phyloP scores from a whole-genome alignment of 2,329 filamentous ascomycete species.

The Aspergillus sp. region DNA sequence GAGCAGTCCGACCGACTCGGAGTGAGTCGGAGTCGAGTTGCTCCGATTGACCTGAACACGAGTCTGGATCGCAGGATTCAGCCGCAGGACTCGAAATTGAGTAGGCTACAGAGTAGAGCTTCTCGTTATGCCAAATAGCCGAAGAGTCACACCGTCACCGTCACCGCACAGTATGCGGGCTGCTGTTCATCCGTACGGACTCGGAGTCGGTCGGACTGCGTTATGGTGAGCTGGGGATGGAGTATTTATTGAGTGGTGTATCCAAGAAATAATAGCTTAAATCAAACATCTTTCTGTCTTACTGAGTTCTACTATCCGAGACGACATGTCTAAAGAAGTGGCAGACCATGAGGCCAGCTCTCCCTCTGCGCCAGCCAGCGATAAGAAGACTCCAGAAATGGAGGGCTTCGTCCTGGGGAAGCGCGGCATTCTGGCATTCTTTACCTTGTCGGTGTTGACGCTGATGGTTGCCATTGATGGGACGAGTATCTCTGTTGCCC shows the following conservation, averaged over 20 bases:
- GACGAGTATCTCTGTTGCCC: conserved; percentile 13
- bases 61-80: too few species aligned
- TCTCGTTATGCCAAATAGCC: background rate
- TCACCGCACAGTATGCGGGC: background rate
- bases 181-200: background rate
- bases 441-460: conserved; percentile 6
- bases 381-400: background rate
- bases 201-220: background rate
- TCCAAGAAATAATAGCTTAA: background rate
- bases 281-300: background rate
- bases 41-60: too few species aligned
- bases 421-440: conserved; percentile 8
- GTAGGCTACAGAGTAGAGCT: background rate
- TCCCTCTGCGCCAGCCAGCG: background rate
- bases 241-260: background rate
- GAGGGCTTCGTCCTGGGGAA: conserved; percentile 6
- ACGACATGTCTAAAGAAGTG: background rate
- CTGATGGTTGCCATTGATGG: conserved; percentile 16
- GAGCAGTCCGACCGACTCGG: background rate
- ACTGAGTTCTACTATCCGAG: too few species aligned
- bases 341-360: background rate
- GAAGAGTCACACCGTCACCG: background rate
- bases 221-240: background rate
- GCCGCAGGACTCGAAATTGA: too few species aligned
- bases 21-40: too few species aligned